phyloP scores from a whole-genome alignment of 768 basidiomycete species.

The Termitomyces eurrhizus region DNA sequence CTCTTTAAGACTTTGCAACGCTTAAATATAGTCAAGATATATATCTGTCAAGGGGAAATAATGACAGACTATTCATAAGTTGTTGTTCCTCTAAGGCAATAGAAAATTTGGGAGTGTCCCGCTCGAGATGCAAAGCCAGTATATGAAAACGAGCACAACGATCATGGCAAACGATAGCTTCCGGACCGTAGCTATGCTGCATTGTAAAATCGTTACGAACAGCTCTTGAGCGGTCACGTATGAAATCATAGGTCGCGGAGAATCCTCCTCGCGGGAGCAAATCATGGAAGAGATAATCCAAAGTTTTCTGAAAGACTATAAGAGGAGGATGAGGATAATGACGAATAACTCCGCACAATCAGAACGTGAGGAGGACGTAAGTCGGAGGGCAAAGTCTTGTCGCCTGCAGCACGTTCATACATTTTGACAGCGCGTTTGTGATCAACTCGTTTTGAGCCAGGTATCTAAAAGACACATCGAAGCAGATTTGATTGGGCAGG shows the following conservation, averaged over 20 bases:
- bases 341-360: constrained; percentile 42
- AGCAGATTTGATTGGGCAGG: constrained; percentile 27
- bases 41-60: neutral
- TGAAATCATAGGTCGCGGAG: constrained; percentile 69
- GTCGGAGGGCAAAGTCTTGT: constrained; percentile 89
- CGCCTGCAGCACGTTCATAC: constrained; percentile 92
- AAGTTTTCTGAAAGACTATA: constrained; percentile 53
- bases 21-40: constrained; percentile 33
- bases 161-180: constrained; percentile 89
- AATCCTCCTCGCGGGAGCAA: constrained; percentile 72
- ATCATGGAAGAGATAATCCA: constrained; percentile 90
- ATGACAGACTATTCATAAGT: constrained; percentile 78
- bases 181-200: constrained; percentile 73
- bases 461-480: constrained; percentile 54
- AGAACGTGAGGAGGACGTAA: constrained; percentile 84
- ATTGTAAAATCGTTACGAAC: constrained; percentile 94
- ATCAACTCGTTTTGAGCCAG: constrained; percentile 82
- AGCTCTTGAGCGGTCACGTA: constrained; percentile 87
- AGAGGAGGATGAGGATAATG: neutral
- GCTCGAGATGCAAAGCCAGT: constrained; percentile 66
- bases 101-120: constrained; percentile 55
- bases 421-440: constrained; percentile 88
- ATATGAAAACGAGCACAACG: constrained; percentile 95
- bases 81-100: constrained; percentile 81
- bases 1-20: constrained; percentile 88